A percentile compares a stretch with the other conserved stretches of the same genome.
These are phyloP conservation scores for Emergomyces pasteurianus DNA, from an alignment of 2,329 filamentous ascomycete species.

Conservation along the genomic window DNA sequence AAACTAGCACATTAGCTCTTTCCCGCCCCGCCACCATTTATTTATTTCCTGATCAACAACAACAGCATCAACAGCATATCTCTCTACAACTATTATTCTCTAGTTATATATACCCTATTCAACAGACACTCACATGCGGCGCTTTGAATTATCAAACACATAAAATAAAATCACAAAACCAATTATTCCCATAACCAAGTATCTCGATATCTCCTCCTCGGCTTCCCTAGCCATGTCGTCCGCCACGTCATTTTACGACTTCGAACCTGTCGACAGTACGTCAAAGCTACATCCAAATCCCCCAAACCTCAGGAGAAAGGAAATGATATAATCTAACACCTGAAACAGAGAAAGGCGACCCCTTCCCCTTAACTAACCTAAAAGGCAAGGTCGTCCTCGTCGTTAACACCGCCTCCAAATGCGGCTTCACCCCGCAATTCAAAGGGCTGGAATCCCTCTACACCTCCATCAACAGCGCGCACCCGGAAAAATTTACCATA, in stretches of 20 bases:
- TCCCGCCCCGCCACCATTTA: not conserved
- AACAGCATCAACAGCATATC: too few species aligned
- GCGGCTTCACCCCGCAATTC: conserved; percentile 96
- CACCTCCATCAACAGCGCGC: conserved; percentile 56
- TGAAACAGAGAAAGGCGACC: conserved; percentile 56
- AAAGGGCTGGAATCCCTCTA: conserved; percentile 82
- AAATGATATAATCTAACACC: not conserved
- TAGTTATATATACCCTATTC: not conserved
- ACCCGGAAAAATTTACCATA: conserved; percentile 70
- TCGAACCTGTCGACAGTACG: conserved; percentile 47
- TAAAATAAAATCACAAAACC: too few species aligned
- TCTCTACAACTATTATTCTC: not conserved
- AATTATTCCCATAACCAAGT: not conserved
- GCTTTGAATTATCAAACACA: too few species aligned
- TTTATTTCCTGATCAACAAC: too few species aligned
- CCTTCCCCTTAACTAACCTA: conserved; percentile 58
- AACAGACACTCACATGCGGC: not conserved
- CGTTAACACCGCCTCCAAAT: conserved; percentile 97
- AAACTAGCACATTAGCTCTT: too few species aligned
- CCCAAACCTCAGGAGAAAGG: not conserved
- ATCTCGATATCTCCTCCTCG: not conserved
- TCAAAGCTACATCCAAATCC: conserved; percentile 8
- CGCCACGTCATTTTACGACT: conserved; percentile 41
- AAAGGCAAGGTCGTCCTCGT: conserved; percentile 88
- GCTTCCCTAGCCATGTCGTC: conserved; percentile 7